A percentile compares a stretch with the other conserved stretches of the same genome.
These are phyloP conservation scores for Coniochaeta ligniaria DNA, from an alignment of 2,329 filamentous ascomycete genomes.

Conservation along the genomic window DNA sequence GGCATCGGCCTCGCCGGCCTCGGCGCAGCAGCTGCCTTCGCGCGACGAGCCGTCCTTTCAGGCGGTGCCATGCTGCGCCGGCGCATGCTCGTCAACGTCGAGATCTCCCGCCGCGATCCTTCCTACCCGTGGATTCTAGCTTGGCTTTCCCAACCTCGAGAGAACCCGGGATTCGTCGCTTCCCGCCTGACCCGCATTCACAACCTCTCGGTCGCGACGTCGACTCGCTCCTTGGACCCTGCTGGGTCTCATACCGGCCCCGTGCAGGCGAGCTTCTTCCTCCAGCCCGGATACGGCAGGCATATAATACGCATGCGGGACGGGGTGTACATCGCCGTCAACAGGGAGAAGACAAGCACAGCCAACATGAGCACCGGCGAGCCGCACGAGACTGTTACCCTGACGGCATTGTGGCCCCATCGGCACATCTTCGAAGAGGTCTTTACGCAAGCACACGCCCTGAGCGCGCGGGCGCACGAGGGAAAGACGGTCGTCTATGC, in stretches of 20 bases:
- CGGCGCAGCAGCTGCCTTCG: constrained; percentile 73
- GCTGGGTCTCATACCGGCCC: constrained; percentile 57
- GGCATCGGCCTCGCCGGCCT: constrained; percentile 89
- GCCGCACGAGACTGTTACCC: constrained; percentile 87
- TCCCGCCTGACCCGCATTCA: constrained; percentile 52
- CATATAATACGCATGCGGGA: constrained; percentile 77
- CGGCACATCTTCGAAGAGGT: constrained; percentile 85
- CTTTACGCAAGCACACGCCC: constrained; percentile 76
- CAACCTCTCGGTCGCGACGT: constrained; percentile 51
- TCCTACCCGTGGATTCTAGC: constrained; percentile 92
- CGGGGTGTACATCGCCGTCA: constrained; percentile 80
- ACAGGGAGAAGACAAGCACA: constrained; percentile 77
- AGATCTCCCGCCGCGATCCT: constrained; percentile 89
- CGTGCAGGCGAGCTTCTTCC: constrained; percentile 71
- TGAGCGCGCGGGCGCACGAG: constrained; percentile 74
- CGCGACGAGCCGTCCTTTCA: constrained; percentile 67
- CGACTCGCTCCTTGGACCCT: constrained; percentile 42
- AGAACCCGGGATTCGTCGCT: constrained; percentile 51
- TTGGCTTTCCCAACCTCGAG: constrained; percentile 84
- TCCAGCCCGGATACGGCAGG: constrained; percentile 85
- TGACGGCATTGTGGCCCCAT: constrained; percentile 87
- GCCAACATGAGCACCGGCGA: constrained; percentile 76
- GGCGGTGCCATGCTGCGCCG: constrained; percentile 69
- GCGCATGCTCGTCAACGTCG: constrained; percentile 87
- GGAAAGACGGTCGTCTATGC: constrained; percentile 93